Conservation (phyloP, 1,139 yeast species). For the Saccharomyces hybrid region DNA sequence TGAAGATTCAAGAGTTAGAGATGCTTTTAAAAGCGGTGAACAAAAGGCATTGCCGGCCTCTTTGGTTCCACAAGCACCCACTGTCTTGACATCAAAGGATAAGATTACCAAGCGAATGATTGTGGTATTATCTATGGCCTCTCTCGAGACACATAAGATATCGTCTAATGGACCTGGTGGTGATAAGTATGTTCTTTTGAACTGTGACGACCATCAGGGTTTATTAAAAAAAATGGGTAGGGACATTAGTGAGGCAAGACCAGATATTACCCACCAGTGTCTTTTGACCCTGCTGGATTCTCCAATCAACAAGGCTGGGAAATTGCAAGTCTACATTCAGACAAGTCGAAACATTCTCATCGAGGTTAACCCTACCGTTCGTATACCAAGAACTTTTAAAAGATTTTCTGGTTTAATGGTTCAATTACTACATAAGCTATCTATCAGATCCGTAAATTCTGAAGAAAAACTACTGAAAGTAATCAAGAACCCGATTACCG, state of each 20-base stretch:
- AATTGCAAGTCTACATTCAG: conserved; percentile 89
- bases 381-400: conserved; percentile 96
- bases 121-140: conserved; percentile 90
- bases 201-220: conserved; percentile 98
- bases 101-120: conserved; percentile 76
- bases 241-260: conserved; percentile 96
- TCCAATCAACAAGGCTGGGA: conserved; percentile 96
- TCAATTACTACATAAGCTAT: conserved; percentile 82
- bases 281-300: conserved; percentile 86
- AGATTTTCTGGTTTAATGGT: conserved; percentile 98
- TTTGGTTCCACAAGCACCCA: conserved; percentile 78
- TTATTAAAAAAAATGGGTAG: conserved; percentile 90
- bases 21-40: conserved; percentile 34
- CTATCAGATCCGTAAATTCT: conserved; percentile 89
- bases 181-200: conserved; percentile 84
- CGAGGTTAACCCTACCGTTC: conserved; percentile 92
- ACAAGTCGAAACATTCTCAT: conserved; percentile 94
- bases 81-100: conserved; percentile 73
- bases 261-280: conserved; percentile 96
- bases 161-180: conserved; percentile 71
- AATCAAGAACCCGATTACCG: conserved; percentile 93
- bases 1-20: conserved; percentile 40
- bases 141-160: conserved; percentile 88
- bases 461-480: conserved; percentile 91
- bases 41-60: conserved; percentile 52